Percentiles rank a stretch among this genome's conserved stretches.
Evolutionary conservation across 768 basidiomycete genomes (phyloP).

Genomic region (Trametes maxima): DNA sequence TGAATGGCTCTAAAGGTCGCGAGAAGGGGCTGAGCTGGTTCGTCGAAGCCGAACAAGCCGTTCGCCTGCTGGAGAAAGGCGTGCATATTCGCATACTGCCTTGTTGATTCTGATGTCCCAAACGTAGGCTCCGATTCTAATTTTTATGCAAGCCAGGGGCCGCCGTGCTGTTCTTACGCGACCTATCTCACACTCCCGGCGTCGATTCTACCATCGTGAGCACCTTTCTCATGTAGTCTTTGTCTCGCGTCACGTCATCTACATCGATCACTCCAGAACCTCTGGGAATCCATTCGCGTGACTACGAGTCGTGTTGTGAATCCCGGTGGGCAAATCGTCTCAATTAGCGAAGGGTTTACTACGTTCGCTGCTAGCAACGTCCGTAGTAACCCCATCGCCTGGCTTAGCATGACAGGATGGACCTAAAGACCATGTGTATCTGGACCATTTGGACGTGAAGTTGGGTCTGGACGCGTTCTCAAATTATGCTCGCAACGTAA

Average conservation of each 20-base stretch:
- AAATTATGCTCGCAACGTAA: not conserved
- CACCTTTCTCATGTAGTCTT: slow-evolving; percentile 3
- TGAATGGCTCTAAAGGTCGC: slow-evolving; percentile 35
- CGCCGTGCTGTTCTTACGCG: not conserved
- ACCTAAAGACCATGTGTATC: too few relatives aligned
- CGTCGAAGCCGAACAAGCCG: slow-evolving; percentile 59
- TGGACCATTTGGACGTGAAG: not conserved
- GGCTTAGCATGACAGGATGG: too few relatives aligned
- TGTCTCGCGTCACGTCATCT: not conserved
- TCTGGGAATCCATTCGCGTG: not conserved
- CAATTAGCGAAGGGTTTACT: not conserved
- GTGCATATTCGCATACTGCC: slow-evolving; percentile 53
- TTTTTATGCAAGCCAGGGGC: slow-evolving; percentile 1
- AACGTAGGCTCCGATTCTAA: not conserved
- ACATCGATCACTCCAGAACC: not conserved
- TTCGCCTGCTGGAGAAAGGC: slow-evolving; percentile 59
- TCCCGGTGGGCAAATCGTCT: not conserved
- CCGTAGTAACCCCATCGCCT: not conserved
- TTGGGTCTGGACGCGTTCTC: not conserved
- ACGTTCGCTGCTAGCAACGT: not conserved
- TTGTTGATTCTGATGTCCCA: slow-evolving; percentile 33
- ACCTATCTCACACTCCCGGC: not conserved
- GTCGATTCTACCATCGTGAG: slow-evolving; percentile 3
- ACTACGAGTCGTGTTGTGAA: not conserved
- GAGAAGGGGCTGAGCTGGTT: slow-evolving; percentile 79